A percentile compares a stretch with the other conserved stretches of the same genome.
These are phyloP conservation scores for Atkinsonella hypoxylon DNA, from an alignment of 2,329 filamentous ascomycete species.

Conservation along the genomic window DNA sequence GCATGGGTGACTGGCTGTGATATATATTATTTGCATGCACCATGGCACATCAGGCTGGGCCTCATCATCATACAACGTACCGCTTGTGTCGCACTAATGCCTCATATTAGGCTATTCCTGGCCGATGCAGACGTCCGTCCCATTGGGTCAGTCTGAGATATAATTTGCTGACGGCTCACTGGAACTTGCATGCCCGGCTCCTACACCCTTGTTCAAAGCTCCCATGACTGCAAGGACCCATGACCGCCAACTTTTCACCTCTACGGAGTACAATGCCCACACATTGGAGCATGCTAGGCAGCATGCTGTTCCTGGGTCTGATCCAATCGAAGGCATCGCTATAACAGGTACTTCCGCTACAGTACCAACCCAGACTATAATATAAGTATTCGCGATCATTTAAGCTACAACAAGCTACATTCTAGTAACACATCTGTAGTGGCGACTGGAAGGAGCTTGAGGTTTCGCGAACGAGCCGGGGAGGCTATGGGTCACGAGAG, in stretches of 20 bases:
- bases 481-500: too few species aligned
- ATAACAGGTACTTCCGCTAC: too few species aligned
- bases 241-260: not conserved
- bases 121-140: not conserved
- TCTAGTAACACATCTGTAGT: too few species aligned
- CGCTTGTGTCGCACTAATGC: not conserved
- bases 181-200: conserved; percentile 7
- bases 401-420: too few species aligned
- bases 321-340: too few species aligned
- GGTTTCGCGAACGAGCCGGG: too few species aligned
- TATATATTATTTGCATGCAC: not conserved
- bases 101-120: too few species aligned
- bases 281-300: conserved; percentile 1
- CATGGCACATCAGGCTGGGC: not conserved
- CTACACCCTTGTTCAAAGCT: conserved; percentile 5
- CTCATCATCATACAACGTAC: not conserved
- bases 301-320: not conserved
- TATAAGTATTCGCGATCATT: too few species aligned
- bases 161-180: conserved; percentile 6
- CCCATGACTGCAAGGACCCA: conserved; percentile 6
- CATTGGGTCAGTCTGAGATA: not conserved
- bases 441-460: too few species aligned
- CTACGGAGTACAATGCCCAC: not conserved
- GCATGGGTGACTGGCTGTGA: not conserved
- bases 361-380: too few species aligned